A percentile compares a stretch with the other conserved stretches of the same genome.
phyloP scores from a whole-genome alignment of 139 green algal genomes.

The Trebouxia sp. region DNA sequence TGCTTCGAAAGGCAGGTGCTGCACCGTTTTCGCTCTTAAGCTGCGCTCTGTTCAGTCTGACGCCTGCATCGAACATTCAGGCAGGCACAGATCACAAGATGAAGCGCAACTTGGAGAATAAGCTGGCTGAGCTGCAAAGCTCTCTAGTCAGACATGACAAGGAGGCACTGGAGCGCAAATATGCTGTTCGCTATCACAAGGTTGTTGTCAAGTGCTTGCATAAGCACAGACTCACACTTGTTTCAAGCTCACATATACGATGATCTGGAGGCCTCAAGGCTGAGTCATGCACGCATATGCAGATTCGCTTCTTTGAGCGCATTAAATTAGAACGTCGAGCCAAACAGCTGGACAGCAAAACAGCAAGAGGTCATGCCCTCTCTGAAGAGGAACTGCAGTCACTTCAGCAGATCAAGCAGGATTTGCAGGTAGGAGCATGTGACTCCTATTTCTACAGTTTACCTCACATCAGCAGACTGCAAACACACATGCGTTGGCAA shows the following conservation, averaged over 20 bases:
- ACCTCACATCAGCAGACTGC: not conserved
- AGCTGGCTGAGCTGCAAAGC: constrained; percentile 58
- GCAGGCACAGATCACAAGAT: constrained; percentile 50
- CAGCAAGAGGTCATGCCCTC: not conserved
- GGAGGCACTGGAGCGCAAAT: constrained; percentile 61
- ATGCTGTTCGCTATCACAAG: constrained; percentile 77
- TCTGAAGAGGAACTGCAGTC: not conserved
- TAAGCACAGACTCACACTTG: not conserved
- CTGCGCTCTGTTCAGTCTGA: not conserved
- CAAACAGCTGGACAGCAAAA: constrained; percentile 48
- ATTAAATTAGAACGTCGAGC: constrained; percentile 82
- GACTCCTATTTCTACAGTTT: too few relatives aligned
- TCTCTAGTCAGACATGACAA: constrained; percentile 30
- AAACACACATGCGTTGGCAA: too few relatives aligned
- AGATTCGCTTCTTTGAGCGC: constrained; percentile 88
- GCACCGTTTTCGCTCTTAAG: too few relatives aligned
- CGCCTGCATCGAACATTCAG: constrained; percentile 23
- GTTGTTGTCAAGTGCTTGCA: constrained; percentile 29
- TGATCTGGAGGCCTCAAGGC: not conserved
- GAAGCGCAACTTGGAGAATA: constrained; percentile 51
- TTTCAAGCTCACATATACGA: not conserved
- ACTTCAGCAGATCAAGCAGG: constrained; percentile 49
- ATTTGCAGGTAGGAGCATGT: constrained; percentile 64
- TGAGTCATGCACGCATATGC: not conserved
- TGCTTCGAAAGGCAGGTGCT: constrained; percentile 58